Evolutionary conservation across 2,329 filamentous ascomycete genomes (phyloP).

Genomic region (Microsporum audouinii): DNA sequence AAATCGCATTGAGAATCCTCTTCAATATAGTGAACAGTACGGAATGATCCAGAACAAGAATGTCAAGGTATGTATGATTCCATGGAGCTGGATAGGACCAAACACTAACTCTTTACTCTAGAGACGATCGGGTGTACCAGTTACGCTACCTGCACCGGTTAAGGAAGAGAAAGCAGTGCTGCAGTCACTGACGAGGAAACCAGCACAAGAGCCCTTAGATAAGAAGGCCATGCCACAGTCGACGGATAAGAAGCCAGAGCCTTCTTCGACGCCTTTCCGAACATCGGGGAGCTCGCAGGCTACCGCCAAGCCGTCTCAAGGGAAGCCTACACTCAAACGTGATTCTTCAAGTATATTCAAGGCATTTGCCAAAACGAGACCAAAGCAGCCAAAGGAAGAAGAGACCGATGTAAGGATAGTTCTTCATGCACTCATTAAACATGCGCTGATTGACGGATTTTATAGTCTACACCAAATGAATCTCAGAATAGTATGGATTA

Average conservation of each 20-base stretch:
- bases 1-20: slow-evolving; percentile 48
- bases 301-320: slow-evolving; percentile 28
- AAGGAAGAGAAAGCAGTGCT: neutral
- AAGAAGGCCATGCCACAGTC: neutral
- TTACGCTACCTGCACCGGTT: neutral
- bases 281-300: slow-evolving; percentile 19
- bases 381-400: slow-evolving; percentile 41
- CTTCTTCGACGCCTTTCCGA: slow-evolving; percentile 10
- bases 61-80: slow-evolving; percentile 40
- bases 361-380: slow-evolving; percentile 62
- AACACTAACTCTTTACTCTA: neutral
- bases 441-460: slow-evolving; percentile 12
- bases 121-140: slow-evolving; percentile 7
- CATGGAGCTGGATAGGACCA: neutral
- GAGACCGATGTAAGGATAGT: slow-evolving; percentile 25
- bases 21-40: slow-evolving; percentile 50
- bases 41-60: slow-evolving; percentile 65
- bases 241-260: slow-evolving; percentile 5
- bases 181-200: neutral
- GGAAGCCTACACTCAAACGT: slow-evolving; percentile 43
- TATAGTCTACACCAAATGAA: slow-evolving; percentile 26
- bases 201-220: neutral
- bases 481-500: slow-evolving; percentile 40
- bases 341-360: slow-evolving; percentile 58
- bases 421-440: slow-evolving; percentile 19